Percentiles rank a stretch among this genome's conserved stretches.
These are phyloP conservation scores for Suhomyces emberorum DNA, from an alignment of 805 yeast species.

Conservation along the genomic window DNA sequence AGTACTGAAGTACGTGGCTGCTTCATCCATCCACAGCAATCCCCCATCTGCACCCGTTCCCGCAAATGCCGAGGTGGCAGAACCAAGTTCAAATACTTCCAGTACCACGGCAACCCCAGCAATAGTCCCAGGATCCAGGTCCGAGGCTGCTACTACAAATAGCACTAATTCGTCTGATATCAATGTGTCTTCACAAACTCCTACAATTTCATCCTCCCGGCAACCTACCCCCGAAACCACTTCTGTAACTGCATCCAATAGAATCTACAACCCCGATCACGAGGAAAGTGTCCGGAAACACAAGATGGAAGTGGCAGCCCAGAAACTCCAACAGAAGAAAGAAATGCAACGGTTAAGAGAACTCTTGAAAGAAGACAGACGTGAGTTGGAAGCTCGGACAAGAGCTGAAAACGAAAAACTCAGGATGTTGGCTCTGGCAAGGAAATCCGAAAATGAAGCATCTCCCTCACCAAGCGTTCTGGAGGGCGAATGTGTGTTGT, in stretches of 20 bases:
- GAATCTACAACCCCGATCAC: background rate
- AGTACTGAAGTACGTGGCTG: background rate
- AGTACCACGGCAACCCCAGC: background rate
- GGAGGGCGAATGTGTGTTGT: conserved; percentile 38
- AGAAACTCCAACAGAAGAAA: conserved; percentile 40
- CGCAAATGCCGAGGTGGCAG: background rate
- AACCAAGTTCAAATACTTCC: too few relatives aligned
- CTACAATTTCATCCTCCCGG: background rate
- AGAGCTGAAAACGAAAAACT: conserved; percentile 5
- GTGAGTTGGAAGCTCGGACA: conserved; percentile 34
- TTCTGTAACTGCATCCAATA: background rate
- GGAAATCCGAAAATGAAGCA: conserved; percentile 14
- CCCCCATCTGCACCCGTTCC: background rate
- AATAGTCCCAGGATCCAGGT: background rate
- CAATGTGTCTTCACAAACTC: background rate
- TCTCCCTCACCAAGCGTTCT: conserved; percentile 3
- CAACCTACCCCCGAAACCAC: background rate
- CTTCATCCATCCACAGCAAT: background rate
- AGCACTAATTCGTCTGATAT: background rate
- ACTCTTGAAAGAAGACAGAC: conserved; percentile 51
- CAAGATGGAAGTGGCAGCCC: conserved; percentile 3
- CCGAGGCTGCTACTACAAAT: background rate
- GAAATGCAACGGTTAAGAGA: conserved; percentile 57
- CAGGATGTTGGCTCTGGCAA: too few relatives aligned
- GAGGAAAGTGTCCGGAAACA: conserved; percentile 4